These are phyloP conservation scores for Saprolegnia diclina DNA, from an alignment of 352 stramenopile genomes.

Conservation along the genomic window DNA sequence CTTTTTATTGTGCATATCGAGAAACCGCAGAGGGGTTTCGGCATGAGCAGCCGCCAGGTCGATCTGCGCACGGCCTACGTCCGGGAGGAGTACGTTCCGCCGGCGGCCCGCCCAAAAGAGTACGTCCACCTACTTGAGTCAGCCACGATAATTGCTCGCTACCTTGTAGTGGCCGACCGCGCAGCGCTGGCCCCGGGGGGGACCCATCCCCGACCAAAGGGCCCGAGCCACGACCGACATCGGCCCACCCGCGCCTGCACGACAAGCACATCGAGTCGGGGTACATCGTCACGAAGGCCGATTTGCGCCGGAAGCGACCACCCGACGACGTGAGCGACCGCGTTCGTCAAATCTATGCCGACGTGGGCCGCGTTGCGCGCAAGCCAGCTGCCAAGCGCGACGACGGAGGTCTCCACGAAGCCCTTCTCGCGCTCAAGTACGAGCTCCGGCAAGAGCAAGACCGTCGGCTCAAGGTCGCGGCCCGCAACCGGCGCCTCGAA, in stretches of 20 bases:
- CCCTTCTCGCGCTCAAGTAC: slow-evolving; percentile 20
- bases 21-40: slow-evolving; percentile 4
- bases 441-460: slow-evolving; percentile 21
- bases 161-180: not conserved
- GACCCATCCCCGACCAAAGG: not conserved
- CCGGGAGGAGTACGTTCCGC: slow-evolving; percentile 11
- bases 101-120: not conserved
- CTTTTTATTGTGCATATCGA: not conserved
- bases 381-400: slow-evolving; percentile 4
- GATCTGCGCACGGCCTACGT: slow-evolving; percentile 9
- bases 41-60: slow-evolving; percentile 10
- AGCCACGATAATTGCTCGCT: not conserved
- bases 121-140: not conserved
- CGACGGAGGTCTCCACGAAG: slow-evolving; percentile 11
- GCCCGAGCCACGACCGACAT: slow-evolving; percentile 1
- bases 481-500: slow-evolving; percentile 19
- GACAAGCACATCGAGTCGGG: not conserved
- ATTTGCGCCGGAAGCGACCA: slow-evolving; percentile 16
- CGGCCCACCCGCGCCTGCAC: slow-evolving; percentile 13
- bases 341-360: slow-evolving; percentile 23
- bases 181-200: not conserved
- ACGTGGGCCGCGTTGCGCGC: slow-evolving; percentile 7
- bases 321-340: slow-evolving; percentile 23
- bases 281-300: slow-evolving; percentile 18
- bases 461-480: slow-evolving; percentile 11